phyloP scores from a whole-genome alignment of 2,329 filamentous ascomycete species.

The Immersiporthe knoxdaviesiana region DNA sequence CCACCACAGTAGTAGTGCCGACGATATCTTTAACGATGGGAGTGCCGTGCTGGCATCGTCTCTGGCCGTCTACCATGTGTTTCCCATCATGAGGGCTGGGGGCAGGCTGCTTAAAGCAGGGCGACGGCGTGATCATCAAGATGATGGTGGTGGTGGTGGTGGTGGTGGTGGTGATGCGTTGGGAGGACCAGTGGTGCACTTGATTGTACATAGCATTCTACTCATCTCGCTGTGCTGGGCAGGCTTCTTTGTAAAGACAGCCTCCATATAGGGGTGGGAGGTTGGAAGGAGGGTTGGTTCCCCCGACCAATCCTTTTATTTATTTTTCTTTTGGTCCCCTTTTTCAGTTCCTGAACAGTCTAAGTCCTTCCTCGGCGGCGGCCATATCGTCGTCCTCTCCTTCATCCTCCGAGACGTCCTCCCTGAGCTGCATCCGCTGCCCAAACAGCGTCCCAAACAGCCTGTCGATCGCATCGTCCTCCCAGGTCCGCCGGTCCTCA shows the following conservation, averaged over 20 bases:
- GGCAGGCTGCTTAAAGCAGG: slow-evolving; percentile 37
- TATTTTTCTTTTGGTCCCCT: too few relatives aligned
- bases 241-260: slow-evolving; percentile 3
- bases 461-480: slow-evolving; percentile 74
- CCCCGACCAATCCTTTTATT: too few relatives aligned
- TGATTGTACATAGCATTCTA: slow-evolving; percentile 46
- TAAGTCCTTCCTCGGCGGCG: slow-evolving; percentile 57
- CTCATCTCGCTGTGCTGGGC: slow-evolving; percentile 41
- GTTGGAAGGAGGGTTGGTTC: background rate
- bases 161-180: slow-evolving; percentile 36
- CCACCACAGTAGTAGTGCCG: slow-evolving; percentile 38
- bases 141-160: slow-evolving; percentile 10
- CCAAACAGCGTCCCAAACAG: slow-evolving; percentile 78
- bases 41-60: slow-evolving; percentile 43
- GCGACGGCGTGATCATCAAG: slow-evolving; percentile 3
- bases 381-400: slow-evolving; percentile 47
- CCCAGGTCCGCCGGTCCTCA: slow-evolving; percentile 81
- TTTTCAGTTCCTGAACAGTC: slow-evolving; percentile 53
- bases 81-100: slow-evolving; percentile 50
- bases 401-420: slow-evolving; percentile 58
- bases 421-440: slow-evolving; percentile 67
- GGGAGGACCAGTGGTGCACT: slow-evolving; percentile 52
- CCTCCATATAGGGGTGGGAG: background rate
- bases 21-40: slow-evolving; percentile 39
- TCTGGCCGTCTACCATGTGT: slow-evolving; percentile 53